A percentile compares a stretch with the other conserved stretches of the same genome.
Evolutionary conservation across 225 moss, liverwort and hornwort species (phyloP).

Genomic region (Pleurozium schreberi): DNA sequence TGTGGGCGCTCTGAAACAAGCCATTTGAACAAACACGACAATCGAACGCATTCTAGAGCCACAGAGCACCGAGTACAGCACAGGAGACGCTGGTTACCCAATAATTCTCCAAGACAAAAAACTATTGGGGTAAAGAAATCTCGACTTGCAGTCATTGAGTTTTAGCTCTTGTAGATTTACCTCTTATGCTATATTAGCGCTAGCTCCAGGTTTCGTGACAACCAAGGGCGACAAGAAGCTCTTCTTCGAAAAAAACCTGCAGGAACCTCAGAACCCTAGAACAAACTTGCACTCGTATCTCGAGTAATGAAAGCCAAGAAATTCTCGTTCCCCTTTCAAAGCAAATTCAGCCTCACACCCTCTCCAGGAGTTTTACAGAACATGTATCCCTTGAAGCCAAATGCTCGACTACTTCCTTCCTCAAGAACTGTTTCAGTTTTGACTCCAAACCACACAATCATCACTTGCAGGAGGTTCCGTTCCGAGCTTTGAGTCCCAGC

Average conservation of each 20-base stretch:
- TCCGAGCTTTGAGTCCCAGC: not conserved
- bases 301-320: too few relatives aligned
- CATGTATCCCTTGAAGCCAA: too few relatives aligned
- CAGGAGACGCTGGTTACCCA: not conserved
- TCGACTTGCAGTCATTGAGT: not conserved
- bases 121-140: not conserved
- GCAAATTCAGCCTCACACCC: not conserved
- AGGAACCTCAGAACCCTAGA: not conserved
- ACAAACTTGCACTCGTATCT: not conserved
- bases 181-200: too few relatives aligned
- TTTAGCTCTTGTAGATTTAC: not conserved
- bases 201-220: not conserved
- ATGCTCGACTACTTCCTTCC: too few relatives aligned
- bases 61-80: not conserved
- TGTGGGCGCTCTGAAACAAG: not conserved
- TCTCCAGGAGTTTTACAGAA: not conserved
- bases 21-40: not conserved
- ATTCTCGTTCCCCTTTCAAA: not conserved
- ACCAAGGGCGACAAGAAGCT: not conserved
- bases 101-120: not conserved
- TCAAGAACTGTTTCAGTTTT: too few relatives aligned
- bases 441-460: too few relatives aligned
- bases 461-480: too few relatives aligned
- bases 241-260: not conserved
- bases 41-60: not conserved